These are phyloP conservation scores for Tricholoma bakamatsutake DNA, from an alignment of 768 basidiomycete genomes.

Conservation along the genomic window DNA sequence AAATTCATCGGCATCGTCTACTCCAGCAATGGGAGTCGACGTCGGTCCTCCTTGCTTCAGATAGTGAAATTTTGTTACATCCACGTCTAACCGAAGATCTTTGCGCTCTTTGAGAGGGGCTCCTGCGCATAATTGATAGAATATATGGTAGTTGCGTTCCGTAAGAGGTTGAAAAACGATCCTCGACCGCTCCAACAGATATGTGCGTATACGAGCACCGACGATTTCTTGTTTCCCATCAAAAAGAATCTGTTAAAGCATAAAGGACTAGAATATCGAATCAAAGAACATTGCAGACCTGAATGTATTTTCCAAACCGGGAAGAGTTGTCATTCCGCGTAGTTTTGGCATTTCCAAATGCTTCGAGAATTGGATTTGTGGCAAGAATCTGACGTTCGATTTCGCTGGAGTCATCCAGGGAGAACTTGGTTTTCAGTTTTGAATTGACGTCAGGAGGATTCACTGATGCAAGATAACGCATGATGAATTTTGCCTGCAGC, in stretches of 20 bases:
- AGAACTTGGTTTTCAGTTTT: constrained; percentile 63
- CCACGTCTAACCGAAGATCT: constrained; percentile 84
- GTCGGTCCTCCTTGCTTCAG: constrained; percentile 89
- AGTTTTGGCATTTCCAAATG: constrained; percentile 99
- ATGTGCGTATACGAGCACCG: constrained; percentile 97
- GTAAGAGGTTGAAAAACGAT: constrained; percentile 96
- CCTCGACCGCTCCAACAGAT: constrained; percentile 94
- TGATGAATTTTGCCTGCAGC: constrained; percentile 90
- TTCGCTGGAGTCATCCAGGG: constrained; percentile 84
- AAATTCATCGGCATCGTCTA: constrained; percentile 97
- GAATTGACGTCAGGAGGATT: constrained; percentile 69
- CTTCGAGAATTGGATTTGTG: constrained; percentile 98
- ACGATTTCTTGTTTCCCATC: constrained; percentile 95
- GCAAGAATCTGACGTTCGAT: constrained; percentile 97
- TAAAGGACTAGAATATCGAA: constrained; percentile 5
- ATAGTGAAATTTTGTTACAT: constrained; percentile 85
- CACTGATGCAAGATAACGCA: constrained; percentile 97
- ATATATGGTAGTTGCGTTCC: constrained; percentile 99
- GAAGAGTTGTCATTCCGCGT: constrained; percentile 99
- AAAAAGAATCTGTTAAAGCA: constrained; percentile 74
- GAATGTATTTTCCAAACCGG: constrained; percentile 98
- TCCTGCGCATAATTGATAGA: constrained; percentile 98
- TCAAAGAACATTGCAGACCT: constrained; percentile 46
- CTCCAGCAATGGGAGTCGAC: constrained; percentile 82
- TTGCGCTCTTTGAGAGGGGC: constrained; percentile 94